A percentile compares a stretch with the other conserved stretches of the same genome.
These are phyloP conservation scores for Apiospora kogelbergensis DNA, from an alignment of 2,329 filamentous ascomycete genomes.

Conservation along the genomic window DNA sequence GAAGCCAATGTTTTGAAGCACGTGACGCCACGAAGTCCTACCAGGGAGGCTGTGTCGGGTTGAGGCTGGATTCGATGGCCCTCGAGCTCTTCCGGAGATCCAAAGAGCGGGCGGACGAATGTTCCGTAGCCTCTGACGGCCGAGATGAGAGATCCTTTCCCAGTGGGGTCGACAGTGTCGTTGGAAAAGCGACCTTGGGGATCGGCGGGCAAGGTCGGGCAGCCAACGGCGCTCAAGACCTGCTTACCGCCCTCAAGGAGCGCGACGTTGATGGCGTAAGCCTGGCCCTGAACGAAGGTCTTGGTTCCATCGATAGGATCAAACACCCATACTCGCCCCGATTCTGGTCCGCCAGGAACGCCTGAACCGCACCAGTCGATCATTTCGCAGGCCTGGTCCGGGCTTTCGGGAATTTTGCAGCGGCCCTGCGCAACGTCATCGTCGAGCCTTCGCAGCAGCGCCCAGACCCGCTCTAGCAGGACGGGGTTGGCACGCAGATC, in stretches of 20 bases:
- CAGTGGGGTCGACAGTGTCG: slow-evolving; percentile 40
- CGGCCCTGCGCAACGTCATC: slow-evolving; percentile 26
- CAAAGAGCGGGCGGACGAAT: slow-evolving; percentile 42
- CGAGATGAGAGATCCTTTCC: slow-evolving; percentile 50
- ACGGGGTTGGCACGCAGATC: slow-evolving; percentile 42
- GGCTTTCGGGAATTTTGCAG: slow-evolving; percentile 36
- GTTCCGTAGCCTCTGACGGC: slow-evolving; percentile 50
- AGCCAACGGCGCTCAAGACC: slow-evolving; percentile 49
- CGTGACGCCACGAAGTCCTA: slow-evolving; percentile 44
- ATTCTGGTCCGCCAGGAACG: slow-evolving; percentile 29
- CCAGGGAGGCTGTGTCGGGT: slow-evolving; percentile 22
- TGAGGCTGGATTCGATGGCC: slow-evolving; percentile 34
- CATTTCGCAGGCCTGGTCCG: slow-evolving; percentile 49
- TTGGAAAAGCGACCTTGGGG: slow-evolving; percentile 42
- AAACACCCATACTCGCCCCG: slow-evolving; percentile 55
- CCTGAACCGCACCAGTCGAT: slow-evolving; percentile 52
- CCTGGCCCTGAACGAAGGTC: slow-evolving; percentile 52
- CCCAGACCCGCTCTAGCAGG: slow-evolving; percentile 49
- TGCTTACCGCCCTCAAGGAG: slow-evolving; percentile 52
- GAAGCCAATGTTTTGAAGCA: slow-evolving; percentile 48
- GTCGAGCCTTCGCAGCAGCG: slow-evolving; percentile 36
- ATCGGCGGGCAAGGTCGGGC: slow-evolving; percentile 43
- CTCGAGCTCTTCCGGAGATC: slow-evolving; percentile 20
- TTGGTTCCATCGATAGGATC: slow-evolving; percentile 62
- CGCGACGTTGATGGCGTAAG: slow-evolving; percentile 59